Conservation (phyloP, 2,329 filamentous ascomycete genomes). For the Coniochaeta hoffmannii region DNA sequence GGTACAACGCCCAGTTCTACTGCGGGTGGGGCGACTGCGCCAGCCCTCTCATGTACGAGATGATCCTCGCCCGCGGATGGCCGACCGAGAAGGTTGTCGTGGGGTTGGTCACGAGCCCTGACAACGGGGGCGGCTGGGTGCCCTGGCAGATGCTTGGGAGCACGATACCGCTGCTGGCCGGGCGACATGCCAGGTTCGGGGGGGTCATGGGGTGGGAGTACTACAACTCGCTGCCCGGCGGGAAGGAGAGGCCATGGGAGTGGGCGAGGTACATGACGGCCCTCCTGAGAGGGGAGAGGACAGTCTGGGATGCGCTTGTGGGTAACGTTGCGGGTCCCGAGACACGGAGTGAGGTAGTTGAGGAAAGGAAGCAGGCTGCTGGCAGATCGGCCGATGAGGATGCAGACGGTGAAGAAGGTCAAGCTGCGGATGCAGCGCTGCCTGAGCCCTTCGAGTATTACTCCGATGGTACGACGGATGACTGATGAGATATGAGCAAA, state of each 20-base stretch:
- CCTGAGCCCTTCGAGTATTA: not conserved
- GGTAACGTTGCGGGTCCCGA: not conserved
- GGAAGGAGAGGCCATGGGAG: slow-evolving; percentile 55
- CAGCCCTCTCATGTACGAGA: slow-evolving; percentile 38
- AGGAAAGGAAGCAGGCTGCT: not conserved
- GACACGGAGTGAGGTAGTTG: not conserved
- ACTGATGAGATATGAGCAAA: not conserved
- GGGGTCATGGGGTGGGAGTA: slow-evolving; percentile 87
- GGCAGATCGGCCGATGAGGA: not conserved
- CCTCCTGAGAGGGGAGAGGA: slow-evolving; percentile 21
- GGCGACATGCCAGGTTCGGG: slow-evolving; percentile 59
- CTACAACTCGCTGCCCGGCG: slow-evolving; percentile 63
- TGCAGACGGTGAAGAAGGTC: not conserved
- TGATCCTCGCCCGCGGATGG: slow-evolving; percentile 51
- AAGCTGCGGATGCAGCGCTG: not conserved
- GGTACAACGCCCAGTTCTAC: slow-evolving; percentile 83
- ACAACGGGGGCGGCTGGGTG: slow-evolving; percentile 62
- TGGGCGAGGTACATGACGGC: slow-evolving; percentile 62
- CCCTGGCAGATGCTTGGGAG: slow-evolving; percentile 47
- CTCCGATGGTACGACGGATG: slow-evolving; percentile 8
- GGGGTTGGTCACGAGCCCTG: slow-evolving; percentile 66
- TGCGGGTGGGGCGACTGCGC: slow-evolving; percentile 70
- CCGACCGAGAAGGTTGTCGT: slow-evolving; percentile 61
- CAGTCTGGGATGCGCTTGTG: slow-evolving; percentile 3
- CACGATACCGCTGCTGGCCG: slow-evolving; percentile 48